A percentile compares a stretch with the other conserved stretches of the same genome.
Evolutionary conservation across 2,329 filamentous ascomycete genomes (phyloP).

Genomic region (Cyanodermella asteris): DNA sequence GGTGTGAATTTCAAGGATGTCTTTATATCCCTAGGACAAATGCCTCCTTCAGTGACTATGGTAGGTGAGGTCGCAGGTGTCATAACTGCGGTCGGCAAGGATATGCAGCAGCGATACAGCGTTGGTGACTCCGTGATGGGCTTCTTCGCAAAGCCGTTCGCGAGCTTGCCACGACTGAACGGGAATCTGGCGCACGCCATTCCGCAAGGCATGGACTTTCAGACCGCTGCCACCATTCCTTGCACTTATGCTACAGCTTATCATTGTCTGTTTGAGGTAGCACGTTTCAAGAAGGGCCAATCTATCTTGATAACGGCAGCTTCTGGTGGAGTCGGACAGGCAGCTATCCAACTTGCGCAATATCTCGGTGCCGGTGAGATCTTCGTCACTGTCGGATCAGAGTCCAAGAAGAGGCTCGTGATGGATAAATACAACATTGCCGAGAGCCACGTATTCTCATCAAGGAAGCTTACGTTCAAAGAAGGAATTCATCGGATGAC

Average conservation of each 20-base stretch:
- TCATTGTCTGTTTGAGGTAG: conserved; percentile 1
- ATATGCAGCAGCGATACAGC: conserved; percentile 1
- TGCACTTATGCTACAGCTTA: conserved; percentile 3
- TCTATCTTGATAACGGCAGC: conserved; percentile 4
- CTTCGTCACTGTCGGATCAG: conserved; percentile 8
- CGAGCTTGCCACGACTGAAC: not conserved
- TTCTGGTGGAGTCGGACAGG: conserved; percentile 8
- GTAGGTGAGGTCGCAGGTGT: conserved; percentile 13
- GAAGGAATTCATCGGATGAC: conserved; percentile 1
- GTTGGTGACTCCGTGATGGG: not conserved
- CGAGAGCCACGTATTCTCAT: too few relatives aligned
- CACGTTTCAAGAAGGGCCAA: conserved; percentile 1
- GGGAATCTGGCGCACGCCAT: not conserved
- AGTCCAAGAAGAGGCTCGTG: conserved; percentile 9
- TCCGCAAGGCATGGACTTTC: conserved; percentile 1
- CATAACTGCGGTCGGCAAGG: conserved; percentile 8
- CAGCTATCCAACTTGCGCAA: conserved; percentile 9
- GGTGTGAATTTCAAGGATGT: conserved; percentile 13
- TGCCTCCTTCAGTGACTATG: conserved; percentile 6
- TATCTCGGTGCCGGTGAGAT: conserved; percentile 4
- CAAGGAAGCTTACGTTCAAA: conserved; percentile 2
- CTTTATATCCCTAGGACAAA: conserved; percentile 10
- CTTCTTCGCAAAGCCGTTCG: not conserved
- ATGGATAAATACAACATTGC: conserved; percentile 8
- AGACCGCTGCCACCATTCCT: conserved; percentile 3